Evolutionary conservation across 148 eudicot species (phyloP), one percentile per base, ranked within the genome.

Genomic region (Vaccinium myrtillus): DNA sequence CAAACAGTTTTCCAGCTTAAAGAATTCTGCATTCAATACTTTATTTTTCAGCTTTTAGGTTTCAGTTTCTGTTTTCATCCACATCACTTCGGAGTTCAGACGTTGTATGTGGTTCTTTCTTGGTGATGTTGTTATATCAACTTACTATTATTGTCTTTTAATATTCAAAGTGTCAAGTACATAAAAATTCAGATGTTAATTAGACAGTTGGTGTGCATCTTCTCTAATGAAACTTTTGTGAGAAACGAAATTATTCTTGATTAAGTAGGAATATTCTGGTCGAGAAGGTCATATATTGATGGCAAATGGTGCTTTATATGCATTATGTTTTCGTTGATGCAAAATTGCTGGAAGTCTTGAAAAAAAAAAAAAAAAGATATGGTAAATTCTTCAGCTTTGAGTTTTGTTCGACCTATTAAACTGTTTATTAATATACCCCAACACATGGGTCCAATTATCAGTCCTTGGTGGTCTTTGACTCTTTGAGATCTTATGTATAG

Each of bases 231-330:
- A 25, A 15, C 15, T 30, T 71, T 71, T 27, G 76, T 30, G 76
- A 71, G 76, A 30, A 36, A 32, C 16, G 1, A 36, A 14, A 71
- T 12, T 36, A 8, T 14, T 36, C 32, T 30, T 30, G 48, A 36
- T 27, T 69, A 69, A 71, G 76, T 71, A 36, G 76, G 76, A 71
- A 71, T 32, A 71, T 71, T 32, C 76, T 71, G 76, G 19, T 30
- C 43, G 16, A 36, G 76, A 69, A 71, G 16, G 49, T 71, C 6
- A 14, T 71, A 71, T 16, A 32, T 36, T 71, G 46, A 71, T 2
- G 49, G 73, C 73, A 25, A 9, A 67, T 12, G 73, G 36, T 67
- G 36, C 8, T 36, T 71, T 13, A 71, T 71, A 14, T 15, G 21
- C 48, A 0, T 15, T 27, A 27, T 61, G 74, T 69, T 39, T 69